Evolutionary conservation across 2,329 filamentous ascomycete genomes (phyloP), one percentile per base, ranked within the genome.

Genomic region (Cladophialophora yegresii): DNA sequence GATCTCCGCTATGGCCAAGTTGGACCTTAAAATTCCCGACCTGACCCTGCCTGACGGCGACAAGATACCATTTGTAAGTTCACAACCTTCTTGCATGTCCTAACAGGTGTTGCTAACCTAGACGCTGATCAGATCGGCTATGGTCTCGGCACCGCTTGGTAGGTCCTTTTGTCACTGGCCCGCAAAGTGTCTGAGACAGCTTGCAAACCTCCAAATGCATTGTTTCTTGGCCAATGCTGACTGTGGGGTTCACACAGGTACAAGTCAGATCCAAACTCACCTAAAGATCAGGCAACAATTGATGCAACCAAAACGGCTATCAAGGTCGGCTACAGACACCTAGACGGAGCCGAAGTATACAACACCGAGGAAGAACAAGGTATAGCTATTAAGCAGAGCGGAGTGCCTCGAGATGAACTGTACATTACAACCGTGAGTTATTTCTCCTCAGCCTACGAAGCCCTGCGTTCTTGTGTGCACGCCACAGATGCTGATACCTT

Each of bases 101-200:
- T 3, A 30, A 9, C 26, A 9, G 13, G 58, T n/a, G 36, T 54
- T 23, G 20, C 51, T 30, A 28, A 54, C 49, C 50, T 22, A 62
- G 20, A 43, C 22, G 28, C 13, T 45, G 23, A 53, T 40, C 56
- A 85, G 84, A 75, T 89, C 20, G 85, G 79, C 23, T 89, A 85
- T 75, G 86, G 86, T 28, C 84, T 83, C 0, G 87, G 87, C 32
- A 89, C 87, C 0, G 84, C 85, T 1, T 89, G 85, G 85, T 61
- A 33, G 13, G 58, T 54, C 22, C 23, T 53, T 32, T 54, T 33
- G 13, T 20, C 23, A 26, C 13, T n/a, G 13, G 33, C 6, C 16
- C 13, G 16, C 36, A 16, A n/a, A 6, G 3, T 8, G 16, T 16
- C 36, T n/a, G 36, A 43, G 36, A 43, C 36, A 8, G 36, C 36